phyloP scores from a whole-genome alignment of 805 yeast genomes.

The Grigorovia transvaalensis region DNA sequence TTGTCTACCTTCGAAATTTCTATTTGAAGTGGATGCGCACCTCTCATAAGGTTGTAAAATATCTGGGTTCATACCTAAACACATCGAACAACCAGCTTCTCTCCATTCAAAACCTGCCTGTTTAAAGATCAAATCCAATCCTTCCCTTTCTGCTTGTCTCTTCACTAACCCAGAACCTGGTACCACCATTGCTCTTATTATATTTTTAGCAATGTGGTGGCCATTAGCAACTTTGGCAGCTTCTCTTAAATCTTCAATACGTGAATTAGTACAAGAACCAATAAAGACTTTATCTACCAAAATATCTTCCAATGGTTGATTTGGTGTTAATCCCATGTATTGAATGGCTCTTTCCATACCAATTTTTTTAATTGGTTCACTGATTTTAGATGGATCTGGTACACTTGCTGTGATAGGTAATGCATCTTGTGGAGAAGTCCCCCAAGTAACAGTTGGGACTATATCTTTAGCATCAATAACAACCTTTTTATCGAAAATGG shows the following conservation, averaged over 20 bases:
- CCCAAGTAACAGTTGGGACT: conserved; percentile 97
- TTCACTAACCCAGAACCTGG: conserved; percentile 97
- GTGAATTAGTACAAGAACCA: conserved; percentile 96
- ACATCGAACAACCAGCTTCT: conserved; percentile 99
- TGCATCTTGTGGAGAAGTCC: conserved; percentile 98
- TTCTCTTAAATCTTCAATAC: conserved; percentile 92
- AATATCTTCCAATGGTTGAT: conserved; percentile 67
- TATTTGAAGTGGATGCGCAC: conserved; percentile 97
- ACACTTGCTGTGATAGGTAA: conserved; percentile 83
- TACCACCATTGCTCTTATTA: conserved; percentile 79
- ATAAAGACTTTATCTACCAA: conserved; percentile 87
- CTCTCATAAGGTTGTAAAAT: conserved; percentile 89
- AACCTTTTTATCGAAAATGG: conserved; percentile 78
- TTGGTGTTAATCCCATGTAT: conserved; percentile 86
- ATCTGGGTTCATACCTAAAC: conserved; percentile 99
- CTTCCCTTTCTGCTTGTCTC: conserved; percentile 88
- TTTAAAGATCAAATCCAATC: conserved; percentile 79
- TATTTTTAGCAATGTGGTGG: conserved; percentile 69
- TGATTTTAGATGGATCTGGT: conserved; percentile 75
- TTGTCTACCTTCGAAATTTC: conserved; percentile 98
- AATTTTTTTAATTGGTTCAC: conserved; percentile 63
- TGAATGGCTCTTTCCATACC: conserved; percentile 87
- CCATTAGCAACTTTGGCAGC: conserved; percentile 94
- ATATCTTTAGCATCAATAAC: conserved; percentile 73
- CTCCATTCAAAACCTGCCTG: conserved; percentile 98